These are phyloP conservation scores for Exophiala spinifera DNA, from an alignment of 2,329 filamentous ascomycete species.

Conservation along the genomic window DNA sequence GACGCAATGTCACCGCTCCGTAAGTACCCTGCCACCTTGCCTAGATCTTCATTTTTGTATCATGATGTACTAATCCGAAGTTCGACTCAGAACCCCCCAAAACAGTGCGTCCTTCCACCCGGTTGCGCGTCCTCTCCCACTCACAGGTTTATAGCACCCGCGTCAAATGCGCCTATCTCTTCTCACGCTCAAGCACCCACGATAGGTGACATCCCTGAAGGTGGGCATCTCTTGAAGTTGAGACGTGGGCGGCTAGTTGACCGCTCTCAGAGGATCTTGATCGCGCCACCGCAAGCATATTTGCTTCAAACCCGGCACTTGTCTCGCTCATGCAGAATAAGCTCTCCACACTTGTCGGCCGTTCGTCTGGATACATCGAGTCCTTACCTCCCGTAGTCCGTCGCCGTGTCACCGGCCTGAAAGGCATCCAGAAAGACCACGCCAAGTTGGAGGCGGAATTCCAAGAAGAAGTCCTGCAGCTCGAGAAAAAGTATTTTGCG, in stretches of 20 bases:
- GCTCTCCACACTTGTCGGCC: slow-evolving; percentile 86
- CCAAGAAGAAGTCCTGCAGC: slow-evolving; percentile 94
- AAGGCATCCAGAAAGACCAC: slow-evolving; percentile 98
- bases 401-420: slow-evolving; percentile 88
- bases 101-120: slow-evolving; percentile 60
- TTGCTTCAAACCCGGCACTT: slow-evolving; percentile 91
- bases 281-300: slow-evolving; percentile 83
- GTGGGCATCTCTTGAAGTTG: slow-evolving; percentile 46
- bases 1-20: slow-evolving; percentile 8
- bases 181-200: slow-evolving; percentile 95
- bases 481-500: slow-evolving; percentile 99
- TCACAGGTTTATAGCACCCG: slow-evolving; percentile 50
- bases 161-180: slow-evolving; percentile 92
- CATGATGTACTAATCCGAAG: slow-evolving; percentile 24
- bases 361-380: slow-evolving; percentile 97
- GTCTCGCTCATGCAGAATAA: slow-evolving; percentile 98
- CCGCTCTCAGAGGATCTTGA: slow-evolving; percentile 75
- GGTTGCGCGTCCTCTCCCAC: background rate
- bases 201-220: slow-evolving; percentile 94
- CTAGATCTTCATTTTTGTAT: no score
- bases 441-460: slow-evolving; percentile 97
- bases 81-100: slow-evolving; percentile 76
- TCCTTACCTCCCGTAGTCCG: slow-evolving; percentile 85
- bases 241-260: slow-evolving; percentile 21
- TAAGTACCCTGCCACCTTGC: no score